A percentile compares a stretch with the other conserved stretches of the same genome.
Conservation (phyloP, 164 flowering plant species). For the Malania oleifera region DNA sequence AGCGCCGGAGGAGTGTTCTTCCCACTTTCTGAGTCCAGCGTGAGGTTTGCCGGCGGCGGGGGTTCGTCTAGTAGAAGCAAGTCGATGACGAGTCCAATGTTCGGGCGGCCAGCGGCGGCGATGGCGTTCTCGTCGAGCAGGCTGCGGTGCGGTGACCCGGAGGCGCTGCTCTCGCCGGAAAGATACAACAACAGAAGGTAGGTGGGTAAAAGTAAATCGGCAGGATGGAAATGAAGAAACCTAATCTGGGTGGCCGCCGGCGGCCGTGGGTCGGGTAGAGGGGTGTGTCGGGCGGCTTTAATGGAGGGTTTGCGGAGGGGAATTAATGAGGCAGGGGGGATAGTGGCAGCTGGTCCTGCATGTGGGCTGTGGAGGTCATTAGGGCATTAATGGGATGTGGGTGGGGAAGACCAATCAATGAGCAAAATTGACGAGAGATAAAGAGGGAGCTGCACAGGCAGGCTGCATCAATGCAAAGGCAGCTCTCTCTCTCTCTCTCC, state of each 20-base stretch:
- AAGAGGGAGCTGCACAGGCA: too few species aligned
- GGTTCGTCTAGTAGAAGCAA: conserved; percentile 64
- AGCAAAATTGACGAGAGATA: conserved; percentile 20
- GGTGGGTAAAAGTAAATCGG: conserved; percentile 10
- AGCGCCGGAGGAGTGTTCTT: conserved; percentile 31
- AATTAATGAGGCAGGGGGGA: conserved; percentile 6
- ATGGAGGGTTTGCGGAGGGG: conserved; percentile 4
- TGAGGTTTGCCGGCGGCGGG: conserved; percentile 36
- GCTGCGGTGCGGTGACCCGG: conserved; percentile 90
- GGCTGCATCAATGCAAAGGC: too few species aligned
- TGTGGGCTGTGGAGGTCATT: conserved; percentile 11
- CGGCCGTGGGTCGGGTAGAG: conserved; percentile 5
- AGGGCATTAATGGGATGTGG: conserved; percentile 8
- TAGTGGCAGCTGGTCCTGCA: not conserved
- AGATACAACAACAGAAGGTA: conserved; percentile 42
- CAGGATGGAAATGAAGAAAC: conserved; percentile 5
- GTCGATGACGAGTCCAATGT: conserved; percentile 79
- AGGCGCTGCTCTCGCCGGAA: conserved; percentile 92
- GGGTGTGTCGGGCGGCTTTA: conserved; percentile 10
- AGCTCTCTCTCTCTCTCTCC: not conserved
- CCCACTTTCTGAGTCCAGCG: conserved; percentile 77
- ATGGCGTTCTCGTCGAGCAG: conserved; percentile 65
- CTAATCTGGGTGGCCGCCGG: conserved; percentile 19
- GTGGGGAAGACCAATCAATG: conserved; percentile 23
- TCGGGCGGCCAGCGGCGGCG: conserved; percentile 33